Conservation (phyloP, 495 filamentous ascomycete species). For the Darksidea phi region DNA sequence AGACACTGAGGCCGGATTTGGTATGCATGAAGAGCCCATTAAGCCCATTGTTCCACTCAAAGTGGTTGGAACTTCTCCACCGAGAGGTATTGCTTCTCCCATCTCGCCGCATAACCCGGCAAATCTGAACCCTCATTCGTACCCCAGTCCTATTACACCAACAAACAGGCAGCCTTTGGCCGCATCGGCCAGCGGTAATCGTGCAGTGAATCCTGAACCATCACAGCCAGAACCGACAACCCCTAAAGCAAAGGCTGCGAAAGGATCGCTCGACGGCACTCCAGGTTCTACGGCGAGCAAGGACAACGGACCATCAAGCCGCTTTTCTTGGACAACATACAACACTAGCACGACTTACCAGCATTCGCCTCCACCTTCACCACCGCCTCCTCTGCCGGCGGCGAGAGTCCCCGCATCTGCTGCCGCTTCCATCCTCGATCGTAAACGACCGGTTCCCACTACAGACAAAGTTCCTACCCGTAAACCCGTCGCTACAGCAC, state of each 20-base stretch:
- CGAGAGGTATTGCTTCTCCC: conserved; percentile 37
- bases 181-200: not conserved
- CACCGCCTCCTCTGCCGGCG: conserved; percentile 42
- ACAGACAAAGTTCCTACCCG: conserved; percentile 22
- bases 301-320: conserved; percentile 56
- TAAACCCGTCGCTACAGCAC: conserved; percentile 24
- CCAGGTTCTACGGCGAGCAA: conserved; percentile 17
- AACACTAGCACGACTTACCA: conserved; percentile 54
- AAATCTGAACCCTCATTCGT: conserved; percentile 23
- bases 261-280: conserved; percentile 30
- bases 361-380: conserved; percentile 49
- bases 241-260: conserved; percentile 19
- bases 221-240: conserved; percentile 12
- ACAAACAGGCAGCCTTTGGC: conserved; percentile 13
- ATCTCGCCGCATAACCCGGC: conserved; percentile 24
- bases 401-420: conserved; percentile 26
- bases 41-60: conserved; percentile 45
- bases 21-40: conserved; percentile 39
- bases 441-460: conserved; percentile 26
- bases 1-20: conserved; percentile 17
- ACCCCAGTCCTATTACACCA: conserved; percentile 28
- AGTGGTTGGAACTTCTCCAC: conserved; percentile 40
- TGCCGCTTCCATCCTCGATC: conserved; percentile 29
- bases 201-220: not conserved
- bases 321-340: conserved; percentile 73